Base-by-base conservation (phyloP, 495 filamentous ascomycete genomes). In the Pseudomonodictys pantanalensis region DNA sequence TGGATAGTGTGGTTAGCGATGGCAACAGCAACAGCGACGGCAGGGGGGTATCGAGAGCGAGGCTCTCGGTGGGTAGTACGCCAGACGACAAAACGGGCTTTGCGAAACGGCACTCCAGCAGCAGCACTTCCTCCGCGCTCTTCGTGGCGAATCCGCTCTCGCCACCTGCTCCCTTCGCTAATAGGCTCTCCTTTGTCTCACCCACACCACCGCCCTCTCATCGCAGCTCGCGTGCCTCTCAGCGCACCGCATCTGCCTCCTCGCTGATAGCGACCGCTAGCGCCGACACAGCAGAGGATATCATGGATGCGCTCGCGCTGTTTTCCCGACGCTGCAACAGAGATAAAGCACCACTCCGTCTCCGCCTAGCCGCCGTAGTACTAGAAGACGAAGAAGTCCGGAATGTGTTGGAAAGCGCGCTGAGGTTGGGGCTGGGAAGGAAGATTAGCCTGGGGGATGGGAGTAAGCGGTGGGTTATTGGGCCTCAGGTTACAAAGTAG, bases 291-390 rank as follows among this genome's bases (percentile, higher is more conserved):
- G 28, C 39, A 10, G 56, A 59, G n/a, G 46, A 59, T 15, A 52
- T 59, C 17, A 44, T 30, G 22, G 56, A 51, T 30, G 56, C 56
- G 1, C 10, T 59, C 1, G 32, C 46, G 1, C 20, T 59, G 24
- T 59, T 51, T 33, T 42, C 33, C 11, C 9, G 56, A 26, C 30
- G 56, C 3, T 59, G 45, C 25, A 59, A 59, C 45, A 22, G 45
- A n/a, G 23, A 43, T 17, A 26, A 23, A 17, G 6, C n/a, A 3
- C 56, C 56, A 1, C 2, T 44, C 2, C 25, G 15, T 15, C 22
- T 59, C 12, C 1, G 1, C 7, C 43, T 59, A 3, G 1, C 25
- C 0, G 20, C 41, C 4, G 25, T 8, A 11, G 18, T 22, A 12
- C 35, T 51, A 2, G 46, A 52, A 25, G 45, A 59, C 33, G 11